These are phyloP conservation scores for Jacaranda mimosifolia DNA, from an alignment of 257 asterid species.

Conservation along the genomic window DNA sequence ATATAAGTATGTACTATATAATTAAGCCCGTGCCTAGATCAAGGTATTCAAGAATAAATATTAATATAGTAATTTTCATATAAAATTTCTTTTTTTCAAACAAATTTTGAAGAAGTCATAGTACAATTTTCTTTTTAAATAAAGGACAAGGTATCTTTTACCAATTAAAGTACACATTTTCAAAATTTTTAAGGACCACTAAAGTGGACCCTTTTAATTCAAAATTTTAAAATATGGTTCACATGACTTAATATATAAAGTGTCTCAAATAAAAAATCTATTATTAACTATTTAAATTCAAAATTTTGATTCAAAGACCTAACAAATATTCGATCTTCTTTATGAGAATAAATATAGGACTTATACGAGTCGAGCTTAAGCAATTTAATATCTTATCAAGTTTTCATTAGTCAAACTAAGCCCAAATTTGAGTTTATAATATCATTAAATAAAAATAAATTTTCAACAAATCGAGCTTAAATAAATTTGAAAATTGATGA, in stretches of 20 bases:
- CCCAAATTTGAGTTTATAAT: too few relatives aligned
- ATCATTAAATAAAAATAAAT: too few relatives aligned
- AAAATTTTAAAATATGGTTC: conserved; percentile 2
- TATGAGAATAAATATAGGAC: too few relatives aligned
- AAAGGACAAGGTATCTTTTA: conserved; percentile 5
- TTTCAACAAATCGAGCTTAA: too few relatives aligned
- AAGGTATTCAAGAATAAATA: neutral
- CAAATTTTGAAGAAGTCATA: neutral
- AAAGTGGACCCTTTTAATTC: conserved; percentile 7
- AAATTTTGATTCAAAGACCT: neutral
- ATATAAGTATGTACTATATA: neutral
- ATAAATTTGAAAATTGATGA: too few relatives aligned
- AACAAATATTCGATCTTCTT: too few relatives aligned
- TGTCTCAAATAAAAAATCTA: neutral
- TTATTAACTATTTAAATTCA: neutral
- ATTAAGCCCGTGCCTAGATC: neutral
- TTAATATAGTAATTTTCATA: neutral
- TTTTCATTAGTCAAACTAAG: too few relatives aligned
- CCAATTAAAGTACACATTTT: conserved; percentile 12
- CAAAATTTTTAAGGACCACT: neutral
- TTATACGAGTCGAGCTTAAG: too few relatives aligned
- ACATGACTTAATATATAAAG: conserved; percentile 25
- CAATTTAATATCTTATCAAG: too few relatives aligned
- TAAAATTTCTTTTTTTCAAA: neutral
- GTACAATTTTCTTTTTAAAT: neutral